phyloP scores from a whole-genome alignment of 345 rosid genomes.

The Eucalyptus cloeziana region DNA sequence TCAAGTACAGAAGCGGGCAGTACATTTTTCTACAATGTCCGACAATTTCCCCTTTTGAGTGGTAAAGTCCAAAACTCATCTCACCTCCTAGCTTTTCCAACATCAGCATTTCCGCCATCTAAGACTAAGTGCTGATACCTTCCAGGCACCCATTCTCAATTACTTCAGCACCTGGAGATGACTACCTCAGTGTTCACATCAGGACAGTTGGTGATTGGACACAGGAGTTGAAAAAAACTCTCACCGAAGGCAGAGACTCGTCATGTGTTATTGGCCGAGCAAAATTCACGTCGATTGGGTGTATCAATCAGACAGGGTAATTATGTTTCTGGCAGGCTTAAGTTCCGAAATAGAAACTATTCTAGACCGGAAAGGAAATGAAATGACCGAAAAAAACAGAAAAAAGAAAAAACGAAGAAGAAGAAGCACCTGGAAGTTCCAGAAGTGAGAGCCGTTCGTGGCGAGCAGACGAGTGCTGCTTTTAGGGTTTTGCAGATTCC shows the following conservation, averaged over 20 bases:
- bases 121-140: not conserved
- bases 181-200: slow-evolving; percentile 79
- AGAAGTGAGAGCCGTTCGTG: no score
- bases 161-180: slow-evolving; percentile 92
- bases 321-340: not conserved
- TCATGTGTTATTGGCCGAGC: slow-evolving; percentile 45
- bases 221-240: slow-evolving; percentile 55
- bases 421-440: no score
- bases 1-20: slow-evolving; percentile 90
- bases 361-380: no score
- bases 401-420: no score
- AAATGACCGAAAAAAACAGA: no score
- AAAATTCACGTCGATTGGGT: slow-evolving; percentile 31
- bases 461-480: no score
- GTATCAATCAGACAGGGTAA: slow-evolving; percentile 34
- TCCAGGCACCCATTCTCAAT: slow-evolving; percentile 93
- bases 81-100: not conserved
- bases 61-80: slow-evolving; percentile 17
- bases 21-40: slow-evolving; percentile 91
- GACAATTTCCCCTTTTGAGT: slow-evolving; percentile 68
- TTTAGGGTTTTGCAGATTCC: no score
- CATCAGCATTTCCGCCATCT: not conserved
- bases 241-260: slow-evolving; percentile 47
- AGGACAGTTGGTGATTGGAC: slow-evolving; percentile 96
- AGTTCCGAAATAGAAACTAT: not conserved